phyloP scores from a whole-genome alignment of 2,329 filamentous ascomycete genomes.

The Westerdykella sp. region DNA sequence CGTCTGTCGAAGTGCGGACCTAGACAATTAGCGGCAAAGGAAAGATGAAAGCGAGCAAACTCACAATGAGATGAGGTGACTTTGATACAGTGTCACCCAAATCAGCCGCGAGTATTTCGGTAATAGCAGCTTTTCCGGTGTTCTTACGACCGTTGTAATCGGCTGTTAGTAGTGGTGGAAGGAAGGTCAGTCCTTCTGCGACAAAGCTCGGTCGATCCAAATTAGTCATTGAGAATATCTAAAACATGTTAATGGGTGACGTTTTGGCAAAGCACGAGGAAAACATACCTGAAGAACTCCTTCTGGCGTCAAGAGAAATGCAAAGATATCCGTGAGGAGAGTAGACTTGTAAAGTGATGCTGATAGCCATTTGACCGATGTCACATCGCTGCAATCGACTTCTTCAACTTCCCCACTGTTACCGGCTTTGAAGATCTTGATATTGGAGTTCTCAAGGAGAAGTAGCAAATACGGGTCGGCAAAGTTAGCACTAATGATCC shows the following conservation, averaged over 20 bases:
- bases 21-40: slow-evolving; percentile 30
- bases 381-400: slow-evolving; percentile 55
- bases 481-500: slow-evolving; percentile 74
- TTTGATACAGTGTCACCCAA: slow-evolving; percentile 68
- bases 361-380: slow-evolving; percentile 68
- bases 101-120: slow-evolving; percentile 77
- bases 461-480: slow-evolving; percentile 80
- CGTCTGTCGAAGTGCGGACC: slow-evolving; percentile 73
- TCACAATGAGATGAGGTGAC: slow-evolving; percentile 74
- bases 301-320: slow-evolving; percentile 71
- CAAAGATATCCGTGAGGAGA: slow-evolving; percentile 52
- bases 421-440: slow-evolving; percentile 73
- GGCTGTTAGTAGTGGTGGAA: slow-evolving; percentile 67
- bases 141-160: slow-evolving; percentile 66
- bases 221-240: slow-evolving; percentile 73
- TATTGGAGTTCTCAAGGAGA: slow-evolving; percentile 74
- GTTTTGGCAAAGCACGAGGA: neutral
- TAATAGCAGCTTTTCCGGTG: slow-evolving; percentile 64
- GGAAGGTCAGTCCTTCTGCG: slow-evolving; percentile 68
- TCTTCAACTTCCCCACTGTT: slow-evolving; percentile 80
- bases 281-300: slow-evolving; percentile 65
- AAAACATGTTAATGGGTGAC: slow-evolving; percentile 3
- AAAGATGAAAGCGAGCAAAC: slow-evolving; percentile 21
- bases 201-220: slow-evolving; percentile 65
- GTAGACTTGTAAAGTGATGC: slow-evolving; percentile 75